phyloP scores from a whole-genome alignment of 1,139 yeast species.

The Pichia sp. region DNA sequence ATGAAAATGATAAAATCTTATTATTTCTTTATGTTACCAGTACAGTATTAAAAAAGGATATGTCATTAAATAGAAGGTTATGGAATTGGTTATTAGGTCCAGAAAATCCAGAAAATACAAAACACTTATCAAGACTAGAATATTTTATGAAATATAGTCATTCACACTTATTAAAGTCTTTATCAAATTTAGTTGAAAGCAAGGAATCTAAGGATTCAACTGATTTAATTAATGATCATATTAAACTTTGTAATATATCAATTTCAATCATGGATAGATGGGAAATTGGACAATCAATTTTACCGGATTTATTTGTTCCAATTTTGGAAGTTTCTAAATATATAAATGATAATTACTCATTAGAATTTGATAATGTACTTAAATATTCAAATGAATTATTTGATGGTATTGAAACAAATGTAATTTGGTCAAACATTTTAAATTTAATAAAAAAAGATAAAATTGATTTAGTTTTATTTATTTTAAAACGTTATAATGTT shows the following conservation, averaged over 20 bases:
- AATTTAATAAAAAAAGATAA: slow-evolving; percentile 33
- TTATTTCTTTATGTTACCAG: slow-evolving; percentile 59
- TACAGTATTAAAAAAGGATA: slow-evolving; percentile 74
- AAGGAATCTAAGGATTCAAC: slow-evolving; percentile 22
- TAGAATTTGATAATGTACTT: slow-evolving; percentile 38
- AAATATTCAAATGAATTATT: slow-evolving; percentile 62
- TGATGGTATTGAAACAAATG: slow-evolving; percentile 75
- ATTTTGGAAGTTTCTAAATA: slow-evolving; percentile 40
- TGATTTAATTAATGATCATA: slow-evolving; percentile 38
- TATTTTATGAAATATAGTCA: slow-evolving; percentile 60
- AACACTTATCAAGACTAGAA: slow-evolving; percentile 32
- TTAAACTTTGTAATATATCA: slow-evolving; percentile 56
- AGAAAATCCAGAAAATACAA: slow-evolving; percentile 25
- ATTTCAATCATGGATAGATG: slow-evolving; percentile 81
- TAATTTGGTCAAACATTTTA: slow-evolving; percentile 66
- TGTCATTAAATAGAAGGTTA: slow-evolving; percentile 86
- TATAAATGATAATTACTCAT: slow-evolving; percentile 16
- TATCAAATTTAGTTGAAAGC: slow-evolving; percentile 41
- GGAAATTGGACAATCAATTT: slow-evolving; percentile 77
- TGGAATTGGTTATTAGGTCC: slow-evolving; percentile 95
- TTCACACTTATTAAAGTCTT: slow-evolving; percentile 43
- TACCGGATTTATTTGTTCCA: slow-evolving; percentile 66
- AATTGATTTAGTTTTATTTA: slow-evolving; percentile 47
- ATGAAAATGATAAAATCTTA: slow-evolving; percentile 48
- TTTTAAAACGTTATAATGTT: slow-evolving; percentile 61